A percentile compares a stretch with the other conserved stretches of the same genome.
These are phyloP conservation scores for Lodderomyces theae DNA, from an alignment of 1,139 yeast genomes.

Conservation along the genomic window DNA sequence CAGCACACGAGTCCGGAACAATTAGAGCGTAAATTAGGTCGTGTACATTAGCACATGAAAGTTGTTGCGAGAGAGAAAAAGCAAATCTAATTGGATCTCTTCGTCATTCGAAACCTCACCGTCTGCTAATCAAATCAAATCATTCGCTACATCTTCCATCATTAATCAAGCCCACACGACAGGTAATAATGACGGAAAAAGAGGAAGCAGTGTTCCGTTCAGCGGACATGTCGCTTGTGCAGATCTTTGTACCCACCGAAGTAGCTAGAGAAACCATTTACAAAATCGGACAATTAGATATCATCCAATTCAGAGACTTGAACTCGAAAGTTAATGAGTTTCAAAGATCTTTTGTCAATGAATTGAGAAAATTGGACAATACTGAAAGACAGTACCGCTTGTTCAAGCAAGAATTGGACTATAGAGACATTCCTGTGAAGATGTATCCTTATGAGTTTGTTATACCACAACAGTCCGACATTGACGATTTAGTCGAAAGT, in stretches of 20 bases:
- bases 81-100: neutral
- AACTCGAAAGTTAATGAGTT: constrained; percentile 66
- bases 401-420: constrained; percentile 48
- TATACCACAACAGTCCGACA: constrained; percentile 55
- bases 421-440: constrained; percentile 43
- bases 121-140: neutral
- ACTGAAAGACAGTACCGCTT: constrained; percentile 62
- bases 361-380: constrained; percentile 64
- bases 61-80: neutral
- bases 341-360: constrained; percentile 70
- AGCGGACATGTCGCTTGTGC: constrained; percentile 78
- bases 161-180: neutral
- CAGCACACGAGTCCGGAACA: too few relatives aligned
- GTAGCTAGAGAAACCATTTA: constrained; percentile 64
- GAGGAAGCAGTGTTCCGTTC: constrained; percentile 79
- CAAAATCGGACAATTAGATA: constrained; percentile 60
- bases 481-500: constrained; percentile 71
- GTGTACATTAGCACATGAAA: constrained; percentile 5
- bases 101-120: neutral
- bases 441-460: constrained; percentile 45
- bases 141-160: constrained; percentile 1
- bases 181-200: constrained; percentile 19
- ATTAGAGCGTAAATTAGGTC: neutral
- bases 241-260: constrained; percentile 71
- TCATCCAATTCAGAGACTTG: constrained; percentile 68